These are phyloP conservation scores for Botryotinia calthae DNA, from an alignment of 2,329 filamentous ascomycete species.

Conservation along the genomic window DNA sequence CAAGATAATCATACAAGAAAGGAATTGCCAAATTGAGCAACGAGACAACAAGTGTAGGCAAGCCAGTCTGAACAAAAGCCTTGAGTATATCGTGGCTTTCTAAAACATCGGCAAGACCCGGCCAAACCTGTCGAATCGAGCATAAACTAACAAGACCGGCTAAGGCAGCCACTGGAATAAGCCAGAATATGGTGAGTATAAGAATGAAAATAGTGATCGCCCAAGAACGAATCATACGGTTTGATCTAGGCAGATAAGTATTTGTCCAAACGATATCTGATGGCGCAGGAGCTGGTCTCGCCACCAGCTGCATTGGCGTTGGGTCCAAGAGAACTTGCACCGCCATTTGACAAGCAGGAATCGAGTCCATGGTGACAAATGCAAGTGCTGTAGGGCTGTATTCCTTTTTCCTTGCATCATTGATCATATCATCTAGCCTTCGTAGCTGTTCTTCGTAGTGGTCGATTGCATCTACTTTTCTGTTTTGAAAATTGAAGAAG, in stretches of 20 bases:
- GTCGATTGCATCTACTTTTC: conserved; percentile 83
- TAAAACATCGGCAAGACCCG: conserved; percentile 65
- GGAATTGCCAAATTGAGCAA: conserved; percentile 86
- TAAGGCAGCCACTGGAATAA: conserved; percentile 74
- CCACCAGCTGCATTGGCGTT: conserved; percentile 78
- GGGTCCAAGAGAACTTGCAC: conserved; percentile 93
- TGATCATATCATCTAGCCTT: conserved; percentile 72
- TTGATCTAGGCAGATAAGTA: conserved; percentile 75
- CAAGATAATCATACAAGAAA: conserved; percentile 91
- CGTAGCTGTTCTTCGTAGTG: conserved; percentile 88
- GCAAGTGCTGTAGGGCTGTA: conserved; percentile 80
- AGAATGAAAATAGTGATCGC: conserved; percentile 78
- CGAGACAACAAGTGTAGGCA: conserved; percentile 83
- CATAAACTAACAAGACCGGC: conserved; percentile 79
- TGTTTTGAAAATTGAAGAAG: conserved; percentile 66
- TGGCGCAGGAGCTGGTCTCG: conserved; percentile 82
- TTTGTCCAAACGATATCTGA: conserved; percentile 95
- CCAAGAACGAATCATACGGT: conserved; percentile 78
- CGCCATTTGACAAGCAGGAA: conserved; percentile 90
- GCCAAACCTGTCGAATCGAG: conserved; percentile 71
- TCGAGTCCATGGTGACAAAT: conserved; percentile 96
- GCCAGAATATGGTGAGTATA: conserved; percentile 83
- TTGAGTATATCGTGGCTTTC: conserved; percentile 65
- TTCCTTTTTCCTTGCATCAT: conserved; percentile 65
- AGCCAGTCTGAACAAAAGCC: conserved; percentile 79